Conservation (phyloP, 768 basidiomycete species). For the Phanerochaete sordida region DNA sequence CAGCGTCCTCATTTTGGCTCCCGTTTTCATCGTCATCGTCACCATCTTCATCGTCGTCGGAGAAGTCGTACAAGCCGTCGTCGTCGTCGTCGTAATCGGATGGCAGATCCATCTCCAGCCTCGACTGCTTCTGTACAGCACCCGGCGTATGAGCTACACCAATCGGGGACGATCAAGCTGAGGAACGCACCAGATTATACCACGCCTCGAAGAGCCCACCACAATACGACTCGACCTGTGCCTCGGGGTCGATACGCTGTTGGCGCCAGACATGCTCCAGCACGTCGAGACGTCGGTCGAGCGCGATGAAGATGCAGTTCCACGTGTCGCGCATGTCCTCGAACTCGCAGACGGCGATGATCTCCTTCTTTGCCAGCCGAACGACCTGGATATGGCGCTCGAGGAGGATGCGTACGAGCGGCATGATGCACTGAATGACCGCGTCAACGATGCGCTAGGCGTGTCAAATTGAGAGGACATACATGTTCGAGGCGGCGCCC, state of each 20-base stretch:
- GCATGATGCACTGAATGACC: constrained; percentile 11
- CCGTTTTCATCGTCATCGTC: no score
- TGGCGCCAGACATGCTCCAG: constrained; percentile 22
- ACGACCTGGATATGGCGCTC: constrained; percentile 19
- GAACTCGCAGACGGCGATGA: constrained; percentile 16
- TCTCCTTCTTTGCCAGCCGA: constrained; percentile 14
- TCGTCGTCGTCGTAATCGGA: no score
- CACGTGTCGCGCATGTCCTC: constrained; percentile 19
- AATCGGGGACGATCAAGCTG: not conserved
- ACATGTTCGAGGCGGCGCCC: constrained; percentile 8
- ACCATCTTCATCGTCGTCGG: no score
- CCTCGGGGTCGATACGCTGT: constrained; percentile 20
- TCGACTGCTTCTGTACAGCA: not conserved
- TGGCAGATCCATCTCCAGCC: no score
- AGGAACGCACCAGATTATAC: constrained; percentile 14
- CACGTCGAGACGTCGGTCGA: constrained; percentile 17
- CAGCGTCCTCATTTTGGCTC: no score
- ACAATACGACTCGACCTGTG: constrained; percentile 17
- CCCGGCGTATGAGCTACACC: not conserved
- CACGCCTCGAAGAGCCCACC: constrained; percentile 23
- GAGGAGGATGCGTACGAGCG: constrained; percentile 19
- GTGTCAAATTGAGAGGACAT: not conserved
- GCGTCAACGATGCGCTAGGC: not conserved
- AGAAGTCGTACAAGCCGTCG: no score
- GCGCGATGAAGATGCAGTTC: constrained; percentile 17